Percentiles rank a stretch among this genome's conserved stretches.
Evolutionary conservation across 768 basidiomycete genomes (phyloP).

Genomic region (Dioszegia crocea): DNA sequence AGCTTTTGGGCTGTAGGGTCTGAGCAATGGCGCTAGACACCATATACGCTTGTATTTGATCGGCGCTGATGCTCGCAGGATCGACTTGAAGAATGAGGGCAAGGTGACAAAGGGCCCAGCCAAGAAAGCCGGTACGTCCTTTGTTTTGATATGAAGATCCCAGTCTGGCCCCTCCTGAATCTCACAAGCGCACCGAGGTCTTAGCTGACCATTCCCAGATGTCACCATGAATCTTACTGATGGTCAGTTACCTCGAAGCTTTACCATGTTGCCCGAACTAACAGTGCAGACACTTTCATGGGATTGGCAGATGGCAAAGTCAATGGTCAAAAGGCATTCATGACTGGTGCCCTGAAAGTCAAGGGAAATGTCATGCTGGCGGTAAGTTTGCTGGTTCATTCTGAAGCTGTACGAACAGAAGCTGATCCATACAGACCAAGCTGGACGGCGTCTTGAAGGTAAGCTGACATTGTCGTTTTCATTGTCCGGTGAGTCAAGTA

Average conservation of each 20-base stretch:
- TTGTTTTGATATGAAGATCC: too few species aligned
- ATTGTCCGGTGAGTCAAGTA: background rate
- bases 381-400: conserved; percentile 21
- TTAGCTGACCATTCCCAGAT: too few species aligned
- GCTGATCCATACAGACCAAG: conserved; percentile 58
- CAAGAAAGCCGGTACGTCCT: conserved; percentile 40
- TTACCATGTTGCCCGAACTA: background rate
- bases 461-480: conserved; percentile 16
- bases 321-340: conserved; percentile 91
- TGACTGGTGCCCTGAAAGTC: conserved; percentile 85
- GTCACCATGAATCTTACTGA: conserved; percentile 25
- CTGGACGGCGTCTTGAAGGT: conserved; percentile 80
- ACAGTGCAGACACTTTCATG: conserved; percentile 62
- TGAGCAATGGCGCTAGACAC: too few species aligned
- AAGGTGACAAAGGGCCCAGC: conserved; percentile 38
- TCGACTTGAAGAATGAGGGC: conserved; percentile 73
- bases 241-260: conserved; percentile 3
- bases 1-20: too few species aligned
- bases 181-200: too few species aligned
- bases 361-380: conserved; percentile 48
- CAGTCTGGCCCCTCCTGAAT: background rate
- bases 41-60: too few species aligned
- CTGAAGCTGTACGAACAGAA: background rate
- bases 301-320: conserved; percentile 61
- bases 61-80: conserved; percentile 53